A percentile compares a stretch with the other conserved stretches of the same genome.
These are phyloP conservation scores for Solanum corneliomulleri DNA, from an alignment of 257 asterid species.

Conservation along the genomic window DNA sequence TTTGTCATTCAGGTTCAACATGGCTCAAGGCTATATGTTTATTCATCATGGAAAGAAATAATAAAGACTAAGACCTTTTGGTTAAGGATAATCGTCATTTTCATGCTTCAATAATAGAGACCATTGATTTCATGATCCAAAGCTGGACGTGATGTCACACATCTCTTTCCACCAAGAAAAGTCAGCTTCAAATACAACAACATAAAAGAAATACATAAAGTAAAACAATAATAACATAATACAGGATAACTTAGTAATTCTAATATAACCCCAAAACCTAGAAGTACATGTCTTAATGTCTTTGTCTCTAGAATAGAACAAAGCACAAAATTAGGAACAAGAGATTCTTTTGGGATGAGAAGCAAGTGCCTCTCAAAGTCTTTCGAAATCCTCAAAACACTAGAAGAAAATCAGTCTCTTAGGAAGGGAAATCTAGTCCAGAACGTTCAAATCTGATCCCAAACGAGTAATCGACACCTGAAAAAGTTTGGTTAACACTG, in stretches of 20 bases:
- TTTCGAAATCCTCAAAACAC: too few relatives aligned
- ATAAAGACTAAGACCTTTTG: neutral
- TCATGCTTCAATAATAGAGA: neutral
- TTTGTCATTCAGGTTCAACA: neutral
- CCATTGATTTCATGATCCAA: neutral
- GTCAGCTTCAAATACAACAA: neutral
- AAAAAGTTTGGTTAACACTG: rapidly evolving
- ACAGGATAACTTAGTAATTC: too few relatives aligned
- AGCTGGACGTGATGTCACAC: neutral
- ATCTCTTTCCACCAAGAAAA: neutral
- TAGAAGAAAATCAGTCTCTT: neutral
- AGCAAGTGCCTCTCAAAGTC: too few relatives aligned
- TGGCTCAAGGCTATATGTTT: neutral
- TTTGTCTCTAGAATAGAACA: too few relatives aligned
- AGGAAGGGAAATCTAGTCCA: neutral
- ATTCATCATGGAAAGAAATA: neutral
- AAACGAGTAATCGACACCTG: neutral
- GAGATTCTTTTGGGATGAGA: too few relatives aligned
- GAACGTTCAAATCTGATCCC: neutral
- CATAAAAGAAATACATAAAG: neutral
- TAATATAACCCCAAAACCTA: too few relatives aligned
- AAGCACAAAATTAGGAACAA: too few relatives aligned
- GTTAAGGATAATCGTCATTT: neutral
- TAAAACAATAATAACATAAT: too few relatives aligned
- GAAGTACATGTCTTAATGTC: too few relatives aligned